phyloP scores from a whole-genome alignment of 805 yeast species.

The Naumovozyma castellii region DNA sequence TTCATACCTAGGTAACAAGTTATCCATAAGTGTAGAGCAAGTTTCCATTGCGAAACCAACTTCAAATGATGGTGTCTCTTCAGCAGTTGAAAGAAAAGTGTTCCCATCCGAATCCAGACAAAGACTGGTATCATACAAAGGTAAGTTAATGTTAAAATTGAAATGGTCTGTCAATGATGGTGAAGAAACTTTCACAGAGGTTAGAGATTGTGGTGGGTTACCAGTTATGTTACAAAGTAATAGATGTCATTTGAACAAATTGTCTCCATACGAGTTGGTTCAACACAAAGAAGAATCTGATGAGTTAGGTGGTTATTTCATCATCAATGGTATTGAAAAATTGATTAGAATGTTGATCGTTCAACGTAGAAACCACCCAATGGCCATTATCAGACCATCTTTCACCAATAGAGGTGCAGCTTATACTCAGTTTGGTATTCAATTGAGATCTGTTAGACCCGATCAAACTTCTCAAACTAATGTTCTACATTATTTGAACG shows the following conservation, averaged over 20 bases:
- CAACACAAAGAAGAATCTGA: slow-evolving; percentile 80
- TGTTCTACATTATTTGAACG: slow-evolving; percentile 89
- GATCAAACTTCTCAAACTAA: slow-evolving; percentile 97
- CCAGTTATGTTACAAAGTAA: slow-evolving; percentile 89
- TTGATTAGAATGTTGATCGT: slow-evolving; percentile 94
- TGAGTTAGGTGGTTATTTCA: slow-evolving; percentile 93
- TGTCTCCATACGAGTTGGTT: slow-evolving; percentile 78
- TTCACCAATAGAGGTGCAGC: slow-evolving; percentile 89
- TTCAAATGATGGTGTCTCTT: slow-evolving; percentile 42
- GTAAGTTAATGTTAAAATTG: slow-evolving; percentile 67
- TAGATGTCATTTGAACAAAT: slow-evolving; percentile 79
- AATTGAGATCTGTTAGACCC: slow-evolving; percentile 86
- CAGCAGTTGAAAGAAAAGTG: slow-evolving; percentile 65
- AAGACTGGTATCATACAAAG: slow-evolving; percentile 72
- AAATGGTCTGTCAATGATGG: slow-evolving; percentile 85
- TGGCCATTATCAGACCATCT: slow-evolving; percentile 94
- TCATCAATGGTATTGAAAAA: slow-evolving; percentile 94
- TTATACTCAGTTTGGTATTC: slow-evolving; percentile 85
- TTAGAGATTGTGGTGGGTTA: slow-evolving; percentile 82
- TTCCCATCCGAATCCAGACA: slow-evolving; percentile 88
- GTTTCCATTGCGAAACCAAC: slow-evolving; percentile 82
- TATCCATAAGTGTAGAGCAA: slow-evolving; percentile 74
- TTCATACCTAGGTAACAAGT: slow-evolving; percentile 72
- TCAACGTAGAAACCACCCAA: slow-evolving; percentile 94
- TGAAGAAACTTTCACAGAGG: slow-evolving; percentile 60